Evolutionary conservation across 2,329 filamentous ascomycete species (phyloP), one percentile per base, ranked within the genome.

Genomic region (Cytospora piceicola): DNA sequence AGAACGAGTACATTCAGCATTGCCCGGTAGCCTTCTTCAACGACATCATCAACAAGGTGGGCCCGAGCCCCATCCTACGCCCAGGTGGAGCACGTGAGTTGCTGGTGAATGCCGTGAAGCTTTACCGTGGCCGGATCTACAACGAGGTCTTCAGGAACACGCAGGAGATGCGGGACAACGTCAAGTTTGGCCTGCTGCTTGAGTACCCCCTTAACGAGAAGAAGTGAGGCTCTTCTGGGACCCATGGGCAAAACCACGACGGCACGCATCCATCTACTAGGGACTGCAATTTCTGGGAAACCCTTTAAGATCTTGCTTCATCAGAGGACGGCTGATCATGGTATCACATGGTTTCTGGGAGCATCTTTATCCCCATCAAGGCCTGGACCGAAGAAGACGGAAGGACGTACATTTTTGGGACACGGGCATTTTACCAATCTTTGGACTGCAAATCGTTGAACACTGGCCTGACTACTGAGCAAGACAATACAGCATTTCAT

Each of bases 1-100:
- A 63, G 22, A 54, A 32, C 9, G 56, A 63, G 22, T 68, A 58
- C n/a, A n/a, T 68, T 5, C 63, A 68, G 20, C 66, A 63, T 6
- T 53, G 55, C 11, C 56, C 59, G 0, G 11, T 6, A 11, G 0
- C 1, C 0, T 22, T 42, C 0, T 3, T 52, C 6, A 8, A 22
- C 4, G 32, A 34, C 7, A 36, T 66, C 12, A 34, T 32, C 30
- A 1, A n/a, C 1, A 4, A 52, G 6, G 2, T 46, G 7, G 5
- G 4, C 1, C 4, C 3, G 2, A 15, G 39, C 14, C 30, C 64
- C 34, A 32, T 30, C 24, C 1, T 27, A 17, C 2, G 49, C 6
- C 11, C 24, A 12, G 30, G 20, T 7, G n/a, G 34, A 1, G 17
- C 61, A 9, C 64, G 56, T 4, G 49, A 64, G 8, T 63, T 55